Conservation (phyloP, 495 filamentous ascomycete species). For the Elaphomyces granulatus region DNA sequence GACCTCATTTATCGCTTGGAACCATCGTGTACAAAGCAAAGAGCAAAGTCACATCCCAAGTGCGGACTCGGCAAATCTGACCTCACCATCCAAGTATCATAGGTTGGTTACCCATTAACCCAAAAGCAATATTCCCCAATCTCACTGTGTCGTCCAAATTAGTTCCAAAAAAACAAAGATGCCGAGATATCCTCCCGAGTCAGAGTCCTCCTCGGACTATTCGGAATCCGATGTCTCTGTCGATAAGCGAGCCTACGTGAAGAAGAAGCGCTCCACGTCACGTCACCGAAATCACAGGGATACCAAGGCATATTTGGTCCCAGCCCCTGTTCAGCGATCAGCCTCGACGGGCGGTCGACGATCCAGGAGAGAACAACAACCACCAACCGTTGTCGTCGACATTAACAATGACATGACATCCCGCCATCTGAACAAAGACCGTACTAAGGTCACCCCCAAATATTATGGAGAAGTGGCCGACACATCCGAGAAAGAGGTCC, state of each 20-base stretch:
- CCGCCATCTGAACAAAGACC: constrained; percentile 1
- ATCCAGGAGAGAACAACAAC: constrained; percentile 10
- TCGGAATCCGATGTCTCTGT: constrained; percentile 29
- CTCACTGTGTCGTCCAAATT: no score
- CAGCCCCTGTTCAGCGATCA: constrained; percentile 23
- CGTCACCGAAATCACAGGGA: constrained; percentile 16
- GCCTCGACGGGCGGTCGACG: constrained; percentile 29
- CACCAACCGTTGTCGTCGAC: constrained; percentile 18
- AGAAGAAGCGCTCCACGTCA: constrained; percentile 25
- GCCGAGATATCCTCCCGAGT: no score
- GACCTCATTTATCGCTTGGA: no score
- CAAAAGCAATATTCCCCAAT: no score
- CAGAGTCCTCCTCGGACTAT: constrained; percentile 26
- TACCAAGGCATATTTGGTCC: constrained; percentile 13
- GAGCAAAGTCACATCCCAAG: no score
- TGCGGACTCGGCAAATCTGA: no score
- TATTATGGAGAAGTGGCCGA: constrained; percentile 6
- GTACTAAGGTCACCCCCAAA: not conserved
- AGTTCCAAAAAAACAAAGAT: no score
- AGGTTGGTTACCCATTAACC: no score
- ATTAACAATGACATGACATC: constrained; percentile 16
- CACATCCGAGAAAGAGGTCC: constrained; percentile 20
- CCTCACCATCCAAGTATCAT: no score
- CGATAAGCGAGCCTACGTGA: constrained; percentile 9
- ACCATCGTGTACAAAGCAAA: no score